Conservation (phyloP, 2,329 filamentous ascomycete species). For the Pyrenochaeta sp. region DNA sequence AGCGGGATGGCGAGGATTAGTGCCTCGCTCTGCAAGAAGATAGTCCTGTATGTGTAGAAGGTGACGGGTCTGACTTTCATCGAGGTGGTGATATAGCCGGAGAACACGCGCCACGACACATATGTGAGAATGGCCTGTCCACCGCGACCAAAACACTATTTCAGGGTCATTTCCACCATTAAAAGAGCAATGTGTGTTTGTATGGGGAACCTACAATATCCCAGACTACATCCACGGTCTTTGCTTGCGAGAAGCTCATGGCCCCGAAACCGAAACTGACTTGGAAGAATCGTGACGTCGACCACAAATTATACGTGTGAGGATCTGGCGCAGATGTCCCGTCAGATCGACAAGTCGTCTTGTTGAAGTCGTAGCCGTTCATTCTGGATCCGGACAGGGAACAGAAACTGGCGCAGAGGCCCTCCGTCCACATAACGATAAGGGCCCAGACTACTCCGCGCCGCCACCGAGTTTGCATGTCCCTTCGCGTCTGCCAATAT, state of each 20-base stretch:
- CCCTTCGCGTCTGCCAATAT: no score
- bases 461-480: no score
- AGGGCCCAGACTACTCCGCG: no score
- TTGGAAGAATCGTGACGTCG: conserved; percentile 24
- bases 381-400: no score
- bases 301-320: conserved; percentile 16
- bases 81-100: conserved; percentile 19
- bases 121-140: conserved; percentile 23
- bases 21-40: conserved; percentile 20
- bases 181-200: neutral
- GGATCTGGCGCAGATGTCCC: conserved; percentile 11
- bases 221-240: conserved; percentile 29
- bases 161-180: neutral
- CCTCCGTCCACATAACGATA: no score
- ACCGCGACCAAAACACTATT: conserved; percentile 22
- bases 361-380: no score
- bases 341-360: conserved; percentile 18
- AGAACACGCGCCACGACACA: conserved; percentile 21
- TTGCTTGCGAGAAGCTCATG: conserved; percentile 25
- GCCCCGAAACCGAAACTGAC: conserved; percentile 21
- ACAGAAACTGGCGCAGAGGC: no score
- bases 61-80: conserved; percentile 27
- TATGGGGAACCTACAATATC: conserved; percentile 31
- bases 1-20: conserved; percentile 5
- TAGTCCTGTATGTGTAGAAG: conserved; percentile 14